Conservation (phyloP, 306 rosid species). For the Cicer cuneatum region DNA sequence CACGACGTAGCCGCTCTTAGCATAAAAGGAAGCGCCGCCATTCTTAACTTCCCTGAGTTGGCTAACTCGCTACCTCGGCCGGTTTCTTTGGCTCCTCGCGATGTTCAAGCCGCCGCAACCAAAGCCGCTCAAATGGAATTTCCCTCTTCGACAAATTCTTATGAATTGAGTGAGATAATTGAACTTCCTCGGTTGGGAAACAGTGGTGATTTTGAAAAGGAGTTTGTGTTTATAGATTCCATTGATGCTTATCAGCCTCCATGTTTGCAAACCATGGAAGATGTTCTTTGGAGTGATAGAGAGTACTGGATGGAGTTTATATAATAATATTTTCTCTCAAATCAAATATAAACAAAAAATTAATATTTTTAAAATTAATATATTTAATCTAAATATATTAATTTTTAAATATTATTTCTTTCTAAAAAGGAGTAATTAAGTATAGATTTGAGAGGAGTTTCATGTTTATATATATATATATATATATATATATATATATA, state of each 20-base stretch:
- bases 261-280: conserved; percentile 58
- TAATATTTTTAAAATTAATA: too few species aligned
- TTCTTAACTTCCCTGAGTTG: conserved; percentile 87
- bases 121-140: conserved; percentile 85
- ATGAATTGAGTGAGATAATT: conserved; percentile 74
- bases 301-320: too few species aligned
- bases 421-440: too few species aligned
- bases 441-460: too few species aligned
- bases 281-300: conserved; percentile 41
- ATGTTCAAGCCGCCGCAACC: conserved; percentile 85
- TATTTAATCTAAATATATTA: too few species aligned
- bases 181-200: conserved; percentile 71
- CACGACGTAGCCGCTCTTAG: conserved; percentile 95
- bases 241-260: conserved; percentile 65
- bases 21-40: conserved; percentile 84
- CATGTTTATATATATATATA: too few species aligned
- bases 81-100: conserved; percentile 71
- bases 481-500: too few species aligned
- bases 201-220: conserved; percentile 46
- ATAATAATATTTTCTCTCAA: too few species aligned
- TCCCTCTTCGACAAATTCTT: conserved; percentile 36
- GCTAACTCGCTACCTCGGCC: conserved; percentile 80
- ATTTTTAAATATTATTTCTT: too few species aligned
- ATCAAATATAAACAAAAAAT: too few species aligned
- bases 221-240: conserved; percentile 70